Conservation (phyloP, 1,284 basidiomycete species). For the Austroboletus niveus region DNA sequence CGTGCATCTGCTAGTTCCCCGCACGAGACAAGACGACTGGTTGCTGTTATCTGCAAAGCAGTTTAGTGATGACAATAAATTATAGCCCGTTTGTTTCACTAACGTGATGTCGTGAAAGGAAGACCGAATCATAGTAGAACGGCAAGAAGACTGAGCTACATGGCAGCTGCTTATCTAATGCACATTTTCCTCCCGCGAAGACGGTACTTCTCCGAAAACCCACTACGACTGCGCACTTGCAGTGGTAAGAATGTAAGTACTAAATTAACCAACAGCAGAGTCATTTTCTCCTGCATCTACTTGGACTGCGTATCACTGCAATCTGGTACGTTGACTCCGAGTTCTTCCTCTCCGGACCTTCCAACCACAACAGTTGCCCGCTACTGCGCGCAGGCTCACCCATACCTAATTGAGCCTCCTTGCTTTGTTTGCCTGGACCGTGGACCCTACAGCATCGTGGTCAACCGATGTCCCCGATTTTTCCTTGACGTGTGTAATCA, state of each 20-base stretch:
- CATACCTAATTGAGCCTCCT: neutral
- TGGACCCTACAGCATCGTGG: neutral
- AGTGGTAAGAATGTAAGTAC: too few species aligned
- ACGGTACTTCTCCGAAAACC: too few species aligned
- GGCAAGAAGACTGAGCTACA: neutral
- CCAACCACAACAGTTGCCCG: neutral
- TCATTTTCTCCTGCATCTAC: too few species aligned
- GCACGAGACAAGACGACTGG: neutral
- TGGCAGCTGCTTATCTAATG: constrained; percentile 17
- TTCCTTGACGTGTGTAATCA: neutral
- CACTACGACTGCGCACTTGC: too few species aligned
- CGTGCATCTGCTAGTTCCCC: too few species aligned
- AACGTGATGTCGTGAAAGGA: constrained; percentile 2
- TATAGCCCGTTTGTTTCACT: neutral
- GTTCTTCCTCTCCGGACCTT: too few species aligned
- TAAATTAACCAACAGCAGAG: too few species aligned
- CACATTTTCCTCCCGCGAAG: neutral
- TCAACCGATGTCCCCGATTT: neutral
- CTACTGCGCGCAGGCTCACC: neutral
- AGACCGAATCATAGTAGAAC: neutral
- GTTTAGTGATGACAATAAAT: constrained; percentile 3
- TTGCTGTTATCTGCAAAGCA: neutral
- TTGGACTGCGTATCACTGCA: too few species aligned
- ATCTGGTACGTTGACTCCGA: too few species aligned
- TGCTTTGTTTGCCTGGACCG: neutral